Evolutionary conservation across 177 flowering plant genomes (phyloP), one percentile per base, ranked within the genome.

Genomic region (Tripterygium wilfordii): DNA sequence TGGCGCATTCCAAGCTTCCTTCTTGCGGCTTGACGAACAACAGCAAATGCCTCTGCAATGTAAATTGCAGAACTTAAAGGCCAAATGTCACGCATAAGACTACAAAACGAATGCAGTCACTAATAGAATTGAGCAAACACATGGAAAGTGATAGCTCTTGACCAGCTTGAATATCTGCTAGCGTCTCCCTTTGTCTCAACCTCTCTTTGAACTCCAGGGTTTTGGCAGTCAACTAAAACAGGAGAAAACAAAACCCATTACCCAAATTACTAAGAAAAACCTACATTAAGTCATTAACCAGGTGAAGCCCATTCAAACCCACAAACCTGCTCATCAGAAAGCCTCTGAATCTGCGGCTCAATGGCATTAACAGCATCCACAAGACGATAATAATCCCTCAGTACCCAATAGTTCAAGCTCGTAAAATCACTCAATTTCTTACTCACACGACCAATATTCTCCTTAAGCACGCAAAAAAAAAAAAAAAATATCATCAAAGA

Each of bases 1-100:
- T 89, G 99, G 23, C 99, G 90, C 99, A 94, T 94, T 45, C 97
- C 95, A 59, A 94, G 90, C 67, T 75, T 89, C 68, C 97, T 75
- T 50, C 32, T 94, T 20, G 97, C 99, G 37, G 97, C 97, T 79
- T 94, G 97, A 32, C 97, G 88, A 49, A 90, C 97, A 58, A 94
- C 95, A 49, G 99, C 95, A 83, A 94, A 94, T 22, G 95, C 96
- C 78, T 94, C 99, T 92, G 56, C 6, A 57, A 59, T 32, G 16
- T 4, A 36, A 36, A 16, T 1, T 6, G 14, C 1, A 28, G 13
- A 5, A 30, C n/a, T 27, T 22, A 39, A 23, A 53, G 0, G 14
- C 27, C 10, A 28, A 21, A 15, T 31, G 3, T 9, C 25, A 36
- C 25, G 4, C 1, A 9, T 30, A 56, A 5, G 22, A 18, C 13